phyloP scores from a whole-genome alignment of 2,329 filamentous ascomycete species.

The Cordyceps cateniannulata region DNA sequence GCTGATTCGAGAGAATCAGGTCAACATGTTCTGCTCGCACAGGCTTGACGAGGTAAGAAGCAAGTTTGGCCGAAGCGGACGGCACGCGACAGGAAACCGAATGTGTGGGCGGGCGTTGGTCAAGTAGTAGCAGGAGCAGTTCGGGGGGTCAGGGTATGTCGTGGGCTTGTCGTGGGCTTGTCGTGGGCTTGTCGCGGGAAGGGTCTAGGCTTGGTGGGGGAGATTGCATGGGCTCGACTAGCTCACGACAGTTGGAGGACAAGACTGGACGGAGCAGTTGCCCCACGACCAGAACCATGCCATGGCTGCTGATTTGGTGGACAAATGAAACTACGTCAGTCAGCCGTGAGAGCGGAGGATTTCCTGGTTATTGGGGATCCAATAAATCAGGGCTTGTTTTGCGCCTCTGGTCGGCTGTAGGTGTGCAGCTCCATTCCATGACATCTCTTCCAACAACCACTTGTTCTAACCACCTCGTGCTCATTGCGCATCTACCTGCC shows the following conservation, averaged over 20 bases:
- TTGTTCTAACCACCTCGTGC: too few relatives aligned
- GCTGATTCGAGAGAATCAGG: background rate
- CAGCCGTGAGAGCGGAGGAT: too few relatives aligned
- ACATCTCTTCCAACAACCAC: too few relatives aligned
- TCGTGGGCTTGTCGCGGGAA: background rate
- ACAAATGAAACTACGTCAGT: background rate
- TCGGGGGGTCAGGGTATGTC: background rate
- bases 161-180: background rate
- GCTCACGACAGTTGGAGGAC: background rate
- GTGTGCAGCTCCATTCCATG: too few relatives aligned
- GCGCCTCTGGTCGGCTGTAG: background rate
- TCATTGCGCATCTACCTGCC: too few relatives aligned
- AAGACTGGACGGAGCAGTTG: background rate
- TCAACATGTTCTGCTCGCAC: background rate
- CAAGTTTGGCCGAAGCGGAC: background rate
- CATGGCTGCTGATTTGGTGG: background rate
- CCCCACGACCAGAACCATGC: background rate
- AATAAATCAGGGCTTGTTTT: background rate
- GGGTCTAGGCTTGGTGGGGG: slow-evolving; percentile 2
- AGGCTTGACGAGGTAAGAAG: slow-evolving; percentile 1
- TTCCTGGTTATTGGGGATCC: too few relatives aligned
- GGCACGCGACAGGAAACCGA: slow-evolving; percentile 10
- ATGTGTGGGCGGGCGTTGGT: slow-evolving; percentile 1
- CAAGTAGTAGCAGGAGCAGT: background rate
- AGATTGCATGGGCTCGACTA: background rate